Conservation (phyloP, 148 eudicot species). For the Persicaria tinctoria region DNA sequence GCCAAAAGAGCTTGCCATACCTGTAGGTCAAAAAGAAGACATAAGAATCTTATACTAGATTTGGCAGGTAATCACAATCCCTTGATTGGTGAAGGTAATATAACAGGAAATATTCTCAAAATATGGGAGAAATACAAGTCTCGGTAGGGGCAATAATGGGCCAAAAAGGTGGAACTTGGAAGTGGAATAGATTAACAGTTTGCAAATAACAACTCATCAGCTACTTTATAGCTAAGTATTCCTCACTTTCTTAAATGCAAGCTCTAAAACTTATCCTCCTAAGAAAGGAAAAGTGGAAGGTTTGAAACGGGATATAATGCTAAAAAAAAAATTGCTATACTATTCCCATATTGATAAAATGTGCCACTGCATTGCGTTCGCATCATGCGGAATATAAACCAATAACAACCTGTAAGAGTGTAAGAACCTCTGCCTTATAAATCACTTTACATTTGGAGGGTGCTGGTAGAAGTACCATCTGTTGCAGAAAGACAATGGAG, state of each 20-base stretch:
- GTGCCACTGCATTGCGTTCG: neutral
- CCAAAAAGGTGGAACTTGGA: neutral
- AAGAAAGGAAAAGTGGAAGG: neutral
- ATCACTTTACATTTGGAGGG: neutral
- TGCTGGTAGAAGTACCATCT: neutral
- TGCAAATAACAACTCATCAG: neutral
- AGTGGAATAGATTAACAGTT: neutral
- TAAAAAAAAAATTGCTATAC: neutral
- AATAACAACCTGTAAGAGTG: neutral
- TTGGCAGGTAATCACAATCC: neutral
- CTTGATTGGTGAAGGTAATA: neutral
- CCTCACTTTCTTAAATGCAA: too few relatives aligned
- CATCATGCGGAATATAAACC: neutral
- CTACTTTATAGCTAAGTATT: neutral
- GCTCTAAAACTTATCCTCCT: neutral
- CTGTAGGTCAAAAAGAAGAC: conserved; percentile 26
- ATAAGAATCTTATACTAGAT: neutral
- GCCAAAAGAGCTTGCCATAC: conserved; percentile 94
- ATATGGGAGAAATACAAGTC: neutral
- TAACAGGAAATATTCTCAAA: neutral
- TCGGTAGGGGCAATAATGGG: neutral
- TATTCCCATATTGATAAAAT: neutral
- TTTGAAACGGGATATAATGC: neutral
- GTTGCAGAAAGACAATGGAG: neutral
- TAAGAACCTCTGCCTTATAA: neutral